Conservation (phyloP, 805 yeast species). For the Wickerhamomyces sydowiorum region DNA sequence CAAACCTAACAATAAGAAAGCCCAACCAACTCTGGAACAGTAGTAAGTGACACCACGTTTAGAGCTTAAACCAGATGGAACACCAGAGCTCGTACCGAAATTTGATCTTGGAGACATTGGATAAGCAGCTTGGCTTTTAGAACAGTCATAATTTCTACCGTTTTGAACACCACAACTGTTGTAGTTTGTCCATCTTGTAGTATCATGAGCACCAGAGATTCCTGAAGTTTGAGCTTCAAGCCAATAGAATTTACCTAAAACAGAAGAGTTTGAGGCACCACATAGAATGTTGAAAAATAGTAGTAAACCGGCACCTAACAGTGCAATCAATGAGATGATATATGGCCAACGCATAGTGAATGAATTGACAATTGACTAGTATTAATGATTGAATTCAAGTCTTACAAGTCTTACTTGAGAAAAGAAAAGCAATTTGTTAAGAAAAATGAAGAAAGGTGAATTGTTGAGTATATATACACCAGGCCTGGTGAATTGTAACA, state of each 20-base stretch:
- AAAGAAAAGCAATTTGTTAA: neutral
- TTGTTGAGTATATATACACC: too few species aligned
- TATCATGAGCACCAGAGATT: conserved; percentile 32
- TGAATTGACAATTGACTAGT: neutral
- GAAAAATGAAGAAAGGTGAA: too few species aligned
- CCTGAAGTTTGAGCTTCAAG: conserved; percentile 63
- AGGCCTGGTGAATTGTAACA: too few species aligned
- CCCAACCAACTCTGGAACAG: conserved; percentile 63
- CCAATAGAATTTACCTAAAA: conserved; percentile 72
- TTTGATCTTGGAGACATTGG: conserved; percentile 80
- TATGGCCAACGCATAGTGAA: conserved; percentile 24
- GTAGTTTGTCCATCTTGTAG: conserved; percentile 81
- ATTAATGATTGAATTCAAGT: too few species aligned
- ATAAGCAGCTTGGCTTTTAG: conserved; percentile 60
- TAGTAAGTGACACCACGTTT: conserved; percentile 53
- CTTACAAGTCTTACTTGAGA: too few species aligned
- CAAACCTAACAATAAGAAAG: conserved; percentile 54
- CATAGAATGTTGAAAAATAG: conserved; percentile 61
- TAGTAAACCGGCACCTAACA: conserved; percentile 43
- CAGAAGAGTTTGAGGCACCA: conserved; percentile 50
- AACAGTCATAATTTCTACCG: conserved; percentile 44
- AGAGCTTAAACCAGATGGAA: conserved; percentile 48
- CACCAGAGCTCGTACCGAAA: conserved; percentile 46
- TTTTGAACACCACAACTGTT: conserved; percentile 44
- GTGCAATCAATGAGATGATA: conserved; percentile 27